Evolutionary conservation across 257 asterid genomes (phyloP).

Genomic region (Solanum peruvianum): DNA sequence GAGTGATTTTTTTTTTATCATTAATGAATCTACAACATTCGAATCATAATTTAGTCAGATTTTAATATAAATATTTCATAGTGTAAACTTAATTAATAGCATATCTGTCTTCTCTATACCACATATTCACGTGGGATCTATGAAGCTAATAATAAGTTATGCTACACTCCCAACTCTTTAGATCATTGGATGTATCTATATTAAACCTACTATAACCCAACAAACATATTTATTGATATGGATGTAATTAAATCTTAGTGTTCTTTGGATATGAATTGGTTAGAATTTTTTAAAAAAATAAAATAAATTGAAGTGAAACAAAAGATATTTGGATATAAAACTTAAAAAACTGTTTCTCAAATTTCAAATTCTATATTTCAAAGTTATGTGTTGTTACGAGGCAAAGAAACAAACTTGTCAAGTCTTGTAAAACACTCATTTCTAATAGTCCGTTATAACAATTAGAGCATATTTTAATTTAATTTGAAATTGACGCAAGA

Average conservation of each 20-base stretch:
- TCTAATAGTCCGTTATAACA: too few species aligned
- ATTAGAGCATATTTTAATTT: too few species aligned
- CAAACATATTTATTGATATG: not conserved
- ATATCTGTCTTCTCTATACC: not conserved
- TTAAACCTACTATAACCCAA: not conserved
- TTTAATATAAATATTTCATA: not conserved
- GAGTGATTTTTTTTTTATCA: not conserved
- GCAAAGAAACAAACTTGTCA: not conserved
- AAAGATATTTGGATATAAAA: not conserved
- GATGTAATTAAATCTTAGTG: not conserved
- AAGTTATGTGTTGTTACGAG: not conserved
- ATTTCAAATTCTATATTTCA: not conserved
- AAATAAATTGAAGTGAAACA: not conserved
- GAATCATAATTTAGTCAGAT: not conserved
- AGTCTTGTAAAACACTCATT: not conserved
- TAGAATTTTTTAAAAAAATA: not conserved
- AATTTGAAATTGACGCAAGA: too few species aligned
- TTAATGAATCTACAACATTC: not conserved
- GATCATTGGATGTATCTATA: not conserved
- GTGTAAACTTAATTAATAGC: not conserved
- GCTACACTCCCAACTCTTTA: not conserved
- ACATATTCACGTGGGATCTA: not conserved
- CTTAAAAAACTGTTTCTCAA: not conserved
- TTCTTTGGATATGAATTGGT: not conserved
- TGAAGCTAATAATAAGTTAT: not conserved